phyloP scores from a whole-genome alignment of 805 yeast genomes.

The Yarrowia sp. region DNA sequence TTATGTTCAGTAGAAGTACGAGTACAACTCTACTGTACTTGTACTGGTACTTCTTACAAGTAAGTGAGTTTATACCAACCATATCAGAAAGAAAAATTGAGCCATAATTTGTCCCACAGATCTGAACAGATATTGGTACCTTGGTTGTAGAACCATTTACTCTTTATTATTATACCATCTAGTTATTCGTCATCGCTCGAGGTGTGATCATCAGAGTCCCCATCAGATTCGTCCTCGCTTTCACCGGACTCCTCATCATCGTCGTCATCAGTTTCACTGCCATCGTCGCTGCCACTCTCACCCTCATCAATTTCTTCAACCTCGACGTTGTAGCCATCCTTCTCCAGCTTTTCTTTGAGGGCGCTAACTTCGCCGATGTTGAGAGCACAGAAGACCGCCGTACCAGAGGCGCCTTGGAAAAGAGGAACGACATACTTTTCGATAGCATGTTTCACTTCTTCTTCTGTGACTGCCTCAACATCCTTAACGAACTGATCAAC shows the following conservation, averaged over 20 bases:
- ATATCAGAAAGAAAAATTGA: too few relatives aligned
- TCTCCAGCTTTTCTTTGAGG: slow-evolving; percentile 47
- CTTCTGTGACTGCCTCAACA: slow-evolving; percentile 49
- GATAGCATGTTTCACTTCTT: slow-evolving; percentile 47
- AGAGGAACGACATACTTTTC: slow-evolving; percentile 60
- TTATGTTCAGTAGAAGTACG: too few relatives aligned
- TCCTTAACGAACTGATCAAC: slow-evolving; percentile 46
- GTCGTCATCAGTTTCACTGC: slow-evolving; percentile 32
- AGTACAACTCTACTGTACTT: not conserved
- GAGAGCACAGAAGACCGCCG: slow-evolving; percentile 66
- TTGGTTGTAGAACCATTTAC: too few relatives aligned
- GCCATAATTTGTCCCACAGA: too few relatives aligned
- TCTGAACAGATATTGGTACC: too few relatives aligned
- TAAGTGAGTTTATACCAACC: too few relatives aligned
- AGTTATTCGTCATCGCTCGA: not conserved
- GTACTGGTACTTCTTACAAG: not conserved
- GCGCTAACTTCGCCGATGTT: slow-evolving; percentile 60
- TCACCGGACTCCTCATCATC: slow-evolving; percentile 30
- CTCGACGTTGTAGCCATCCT: slow-evolving; percentile 57
- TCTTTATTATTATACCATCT: not conserved
- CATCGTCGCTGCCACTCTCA: slow-evolving; percentile 32
- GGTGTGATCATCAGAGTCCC: not conserved
- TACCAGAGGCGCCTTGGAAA: slow-evolving; percentile 50
- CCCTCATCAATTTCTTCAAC: slow-evolving; percentile 49
- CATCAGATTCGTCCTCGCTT: slow-evolving; percentile 26